Evolutionary conservation across 257 asterid genomes (phyloP), one percentile per base, ranked within the genome.

Genomic region (Handroanthus guayacan): DNA sequence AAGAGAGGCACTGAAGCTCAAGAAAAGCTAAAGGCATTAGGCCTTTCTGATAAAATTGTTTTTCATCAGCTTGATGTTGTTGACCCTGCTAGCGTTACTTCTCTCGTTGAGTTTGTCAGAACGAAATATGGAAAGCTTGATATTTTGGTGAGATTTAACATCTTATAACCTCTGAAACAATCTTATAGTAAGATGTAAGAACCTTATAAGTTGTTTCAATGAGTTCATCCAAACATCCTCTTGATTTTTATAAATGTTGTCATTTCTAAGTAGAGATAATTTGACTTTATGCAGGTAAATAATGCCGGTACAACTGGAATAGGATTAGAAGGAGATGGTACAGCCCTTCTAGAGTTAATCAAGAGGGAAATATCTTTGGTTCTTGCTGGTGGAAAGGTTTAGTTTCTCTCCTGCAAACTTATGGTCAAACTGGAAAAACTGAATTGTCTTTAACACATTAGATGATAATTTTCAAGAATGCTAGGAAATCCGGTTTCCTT

Each of bases 1-100:
- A 72, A 75, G 20, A 80, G 85, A 71, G 91, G 91, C 16, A 57
- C 45, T 0, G 79, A 52, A 20, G 65, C 81, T 31, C 25, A 16
- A 16, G 68, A 82, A 11, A 85, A 64, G 67, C 87, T 89, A 6
- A 78, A 80, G 44, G 79, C 13, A 8, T 64, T 20, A 38, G 81
- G 73, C 3, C 13, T 77, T 51, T 73, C 92, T 36, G 71, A 34
- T 47, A 41, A 76, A 18, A 58, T 86, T 4, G 12, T 79, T 7
- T 84, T 86, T 67, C 92, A 86, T 74, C 84, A 82, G 41, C 87
- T 88, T 4, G 90, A 88, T 55, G 87, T 84, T 56, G 20, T 61
- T 3, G 83, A 84, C 63, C 37, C 80, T 25, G 72, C 78, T 12
- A 82, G 85, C 36, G 18, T 84, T 51, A 76, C 77, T 52, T 55